These are phyloP conservation scores for Pseudevernia furfuracea DNA, from an alignment of 495 filamentous ascomycete species.

Conservation along the genomic window DNA sequence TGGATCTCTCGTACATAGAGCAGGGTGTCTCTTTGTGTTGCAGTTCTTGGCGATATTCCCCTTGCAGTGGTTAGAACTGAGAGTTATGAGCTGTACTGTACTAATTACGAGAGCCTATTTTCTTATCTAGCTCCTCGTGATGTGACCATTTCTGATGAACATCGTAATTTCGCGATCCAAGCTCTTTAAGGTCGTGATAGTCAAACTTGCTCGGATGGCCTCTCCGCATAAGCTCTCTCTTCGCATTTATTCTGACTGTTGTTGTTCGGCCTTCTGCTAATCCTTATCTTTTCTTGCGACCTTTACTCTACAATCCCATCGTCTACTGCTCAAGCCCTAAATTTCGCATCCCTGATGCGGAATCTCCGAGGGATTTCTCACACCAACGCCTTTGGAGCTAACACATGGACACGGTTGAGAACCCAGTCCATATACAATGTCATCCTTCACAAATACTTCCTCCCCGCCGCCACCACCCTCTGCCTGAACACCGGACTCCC, in stretches of 20 bases:
- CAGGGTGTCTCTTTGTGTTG: not conserved
- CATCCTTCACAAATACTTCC: constrained; percentile 72
- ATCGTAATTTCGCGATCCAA: not conserved
- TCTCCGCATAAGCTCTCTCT: no score
- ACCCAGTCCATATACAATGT: not conserved
- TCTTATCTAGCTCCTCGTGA: not conserved
- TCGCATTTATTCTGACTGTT: no score
- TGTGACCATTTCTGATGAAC: not conserved
- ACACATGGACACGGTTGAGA: not conserved
- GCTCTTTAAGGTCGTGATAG: not conserved
- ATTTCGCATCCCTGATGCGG: no score
- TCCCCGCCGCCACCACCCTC: constrained; percentile 76
- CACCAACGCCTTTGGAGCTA: no score
- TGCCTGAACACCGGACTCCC: constrained; percentile 74
- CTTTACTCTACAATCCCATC: no score
- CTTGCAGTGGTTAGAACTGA: not conserved
- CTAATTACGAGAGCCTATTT: not conserved
- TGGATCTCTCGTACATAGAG: constrained; percentile 14
- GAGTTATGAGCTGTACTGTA: constrained; percentile 10
- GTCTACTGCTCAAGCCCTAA: no score
- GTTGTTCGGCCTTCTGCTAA: no score
- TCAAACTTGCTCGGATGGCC: no score
- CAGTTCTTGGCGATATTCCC: constrained; percentile 16
- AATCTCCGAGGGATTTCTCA: no score
- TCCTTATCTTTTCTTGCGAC: no score